Percentiles rank a stretch among this genome's conserved stretches.
Conservation (phyloP, 176 grass and related monocot genomes). For the Poa annua region DNA sequence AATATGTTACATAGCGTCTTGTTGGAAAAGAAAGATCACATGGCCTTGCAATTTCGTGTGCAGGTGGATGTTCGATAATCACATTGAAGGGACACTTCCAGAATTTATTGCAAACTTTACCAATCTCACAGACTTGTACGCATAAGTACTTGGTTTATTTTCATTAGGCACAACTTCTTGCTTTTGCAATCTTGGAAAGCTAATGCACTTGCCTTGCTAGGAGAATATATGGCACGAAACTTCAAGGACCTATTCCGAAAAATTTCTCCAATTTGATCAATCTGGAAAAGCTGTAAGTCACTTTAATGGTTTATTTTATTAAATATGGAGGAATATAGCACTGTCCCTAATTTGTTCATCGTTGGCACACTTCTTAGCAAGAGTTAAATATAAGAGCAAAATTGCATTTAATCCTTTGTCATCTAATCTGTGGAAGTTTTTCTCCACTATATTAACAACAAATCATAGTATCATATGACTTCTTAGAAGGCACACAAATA, state of each 20-base stretch:
- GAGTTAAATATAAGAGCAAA: background rate
- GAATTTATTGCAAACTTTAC: conserved; percentile 49
- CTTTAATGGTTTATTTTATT: background rate
- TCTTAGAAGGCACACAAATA: background rate
- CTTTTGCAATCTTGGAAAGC: conserved; percentile 5
- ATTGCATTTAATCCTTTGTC: background rate
- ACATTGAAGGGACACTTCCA: conserved; percentile 51
- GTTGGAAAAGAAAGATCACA: conserved; percentile 8
- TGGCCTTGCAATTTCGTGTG: conserved; percentile 22
- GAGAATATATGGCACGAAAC: conserved; percentile 56
- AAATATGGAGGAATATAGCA: background rate
- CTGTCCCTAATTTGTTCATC: background rate
- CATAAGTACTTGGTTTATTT: conserved; percentile 16
- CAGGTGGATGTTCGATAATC: conserved; percentile 73
- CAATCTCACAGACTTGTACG: conserved; percentile 58
- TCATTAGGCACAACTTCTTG: background rate
- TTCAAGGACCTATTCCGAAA: conserved; percentile 61
- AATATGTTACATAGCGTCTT: background rate
- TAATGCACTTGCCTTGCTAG: conserved; percentile 44
- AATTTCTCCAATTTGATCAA: conserved; percentile 46
- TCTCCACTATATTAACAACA: background rate
- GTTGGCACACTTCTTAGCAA: background rate
- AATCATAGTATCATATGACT: background rate
- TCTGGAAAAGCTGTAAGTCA: conserved; percentile 62
- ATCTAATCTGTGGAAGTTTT: conserved; percentile 12